Evolutionary conservation across 805 yeast species (phyloP), one percentile per base, ranked within the genome.

Genomic region (Scheffersomyces coipomensis): DNA sequence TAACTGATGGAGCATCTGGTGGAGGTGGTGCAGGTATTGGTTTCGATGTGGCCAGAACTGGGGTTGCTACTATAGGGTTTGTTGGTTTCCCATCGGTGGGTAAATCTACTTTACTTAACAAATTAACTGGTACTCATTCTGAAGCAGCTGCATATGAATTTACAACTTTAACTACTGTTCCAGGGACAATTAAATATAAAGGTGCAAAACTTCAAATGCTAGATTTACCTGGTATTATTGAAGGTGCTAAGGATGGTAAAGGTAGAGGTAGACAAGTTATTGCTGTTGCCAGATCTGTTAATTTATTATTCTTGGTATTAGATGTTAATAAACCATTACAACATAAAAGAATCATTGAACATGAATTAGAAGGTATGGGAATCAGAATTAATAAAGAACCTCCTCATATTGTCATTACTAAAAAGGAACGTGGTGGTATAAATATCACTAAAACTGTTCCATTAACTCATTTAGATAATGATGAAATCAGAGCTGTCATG

Each of bases 111-210:
- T 67, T 93, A 43, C 75, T 93, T 50, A 81, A 88, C 21, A 85
- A 88, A 62, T 69, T 93, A 35, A 93, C 99, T 0, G 98, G 99
- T 47, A 90, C 97, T 2, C 95, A 88, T 58, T 85, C 96, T 1
- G 99, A 91, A 64, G 97, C 85, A n/a, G 97, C 98, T 9, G 98
- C 88, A 5, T 91, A 91, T 59, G 99, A 93, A 66, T 93, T 93
- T 72, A 93, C 99, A 19, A 93, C 99, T 0, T 76, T 93, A 58
- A 93, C 97, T 19, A 91, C 99, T 0, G 98, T 93, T 41, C 98
- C 98, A 0, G 98, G 99, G 65, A 88, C 88, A 31, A 89, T 93
- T 58, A 84, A 86, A 65, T 91, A 88, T 59, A 88, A 90, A 52
- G 99, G 99, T 56, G 98, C 99, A 38, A 91, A 88, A 70, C 84